Evolutionary conservation across 129 eudicot genomes (phyloP).

Genomic region (Artemisia argyi): DNA sequence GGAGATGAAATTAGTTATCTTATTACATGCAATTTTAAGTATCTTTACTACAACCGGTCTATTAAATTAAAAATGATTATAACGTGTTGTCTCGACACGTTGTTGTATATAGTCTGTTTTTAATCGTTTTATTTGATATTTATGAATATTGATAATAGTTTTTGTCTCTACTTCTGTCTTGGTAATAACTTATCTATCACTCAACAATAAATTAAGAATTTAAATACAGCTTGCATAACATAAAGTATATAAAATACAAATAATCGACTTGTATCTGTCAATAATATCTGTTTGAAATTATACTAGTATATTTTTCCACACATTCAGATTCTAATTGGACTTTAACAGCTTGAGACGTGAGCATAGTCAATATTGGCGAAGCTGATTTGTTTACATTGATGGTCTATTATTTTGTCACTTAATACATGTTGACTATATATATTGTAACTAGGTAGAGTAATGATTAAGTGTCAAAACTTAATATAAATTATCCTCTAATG

Average conservation of each 20-base stretch:
- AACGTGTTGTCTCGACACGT: background rate
- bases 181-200: background rate
- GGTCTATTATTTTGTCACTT: background rate
- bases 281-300: background rate
- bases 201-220: background rate
- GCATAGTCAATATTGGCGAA: conserved; percentile 30
- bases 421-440: no score
- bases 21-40: no score
- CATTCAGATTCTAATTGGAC: conserved; percentile 22
- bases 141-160: background rate
- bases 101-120: background rate
- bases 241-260: background rate
- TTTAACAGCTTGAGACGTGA: conserved; percentile 9
- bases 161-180: conserved; percentile 6
- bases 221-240: conserved; percentile 22
- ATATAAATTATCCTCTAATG: no score
- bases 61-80: background rate
- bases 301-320: background rate
- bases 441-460: no score
- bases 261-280: conserved; percentile 15
- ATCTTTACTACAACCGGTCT: background rate
- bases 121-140: background rate
- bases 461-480: no score
- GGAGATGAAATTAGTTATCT: no score
- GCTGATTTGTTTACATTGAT: background rate